A percentile compares a stretch with the other conserved stretches of the same genome.
Evolutionary conservation across 768 basidiomycete genomes (phyloP).

Genomic region (Rhodocollybia butyracea): DNA sequence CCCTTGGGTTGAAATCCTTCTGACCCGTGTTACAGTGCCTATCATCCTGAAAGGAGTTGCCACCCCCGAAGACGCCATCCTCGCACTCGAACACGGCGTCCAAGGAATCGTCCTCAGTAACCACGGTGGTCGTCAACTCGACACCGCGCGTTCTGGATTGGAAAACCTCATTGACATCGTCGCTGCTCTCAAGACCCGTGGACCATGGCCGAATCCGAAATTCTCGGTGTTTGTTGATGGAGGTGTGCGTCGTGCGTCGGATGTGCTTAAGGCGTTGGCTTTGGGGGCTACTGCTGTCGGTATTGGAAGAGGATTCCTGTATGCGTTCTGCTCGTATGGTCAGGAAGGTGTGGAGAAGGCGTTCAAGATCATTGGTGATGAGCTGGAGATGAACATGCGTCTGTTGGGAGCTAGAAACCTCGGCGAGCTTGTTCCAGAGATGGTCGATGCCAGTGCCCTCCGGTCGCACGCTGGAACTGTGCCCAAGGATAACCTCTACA

Average conservation of each 20-base stretch:
- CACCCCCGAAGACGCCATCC: slow-evolving; percentile 62
- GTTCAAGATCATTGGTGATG: slow-evolving; percentile 78
- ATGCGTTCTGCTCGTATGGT: slow-evolving; percentile 88
- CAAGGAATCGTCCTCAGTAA: slow-evolving; percentile 82
- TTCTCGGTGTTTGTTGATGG: slow-evolving; percentile 92
- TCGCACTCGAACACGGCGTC: slow-evolving; percentile 77
- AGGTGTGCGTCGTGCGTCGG: slow-evolving; percentile 87
- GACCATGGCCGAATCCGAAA: slow-evolving; percentile 69
- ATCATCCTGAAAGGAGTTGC: slow-evolving; percentile 85
- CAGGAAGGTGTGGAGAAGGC: slow-evolving; percentile 83
- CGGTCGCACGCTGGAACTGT: slow-evolving; percentile 61
- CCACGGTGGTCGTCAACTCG: slow-evolving; percentile 77
- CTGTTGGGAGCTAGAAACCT: slow-evolving; percentile 82
- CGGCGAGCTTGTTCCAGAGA: slow-evolving; percentile 75
- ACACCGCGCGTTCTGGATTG: slow-evolving; percentile 82
- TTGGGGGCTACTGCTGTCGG: slow-evolving; percentile 92
- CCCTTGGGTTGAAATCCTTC: neutral
- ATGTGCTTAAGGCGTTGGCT: slow-evolving; percentile 85
- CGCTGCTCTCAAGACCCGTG: slow-evolving; percentile 61
- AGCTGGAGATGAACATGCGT: slow-evolving; percentile 99
- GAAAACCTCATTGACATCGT: slow-evolving; percentile 88
- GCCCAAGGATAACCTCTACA: slow-evolving; percentile 71
- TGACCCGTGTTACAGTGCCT: slow-evolving; percentile 57
- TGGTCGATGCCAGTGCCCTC: slow-evolving; percentile 84
- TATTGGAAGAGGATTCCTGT: slow-evolving; percentile 82